phyloP scores from a whole-genome alignment of 805 yeast species.

The Jamesozyma piceae region DNA sequence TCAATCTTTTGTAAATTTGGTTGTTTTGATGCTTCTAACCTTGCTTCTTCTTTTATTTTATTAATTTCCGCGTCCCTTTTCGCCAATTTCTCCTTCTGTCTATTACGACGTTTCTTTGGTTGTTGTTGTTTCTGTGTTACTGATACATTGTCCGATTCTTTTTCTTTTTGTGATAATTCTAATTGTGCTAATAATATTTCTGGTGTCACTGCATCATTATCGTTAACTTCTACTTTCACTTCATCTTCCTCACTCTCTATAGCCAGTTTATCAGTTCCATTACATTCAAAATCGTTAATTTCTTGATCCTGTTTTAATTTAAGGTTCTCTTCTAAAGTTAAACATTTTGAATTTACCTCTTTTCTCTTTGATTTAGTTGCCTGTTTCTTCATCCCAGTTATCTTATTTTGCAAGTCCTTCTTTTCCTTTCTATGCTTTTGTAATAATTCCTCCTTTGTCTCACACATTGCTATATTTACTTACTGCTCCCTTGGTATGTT shows the following conservation, averaged over 20 bases:
- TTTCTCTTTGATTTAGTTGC: slow-evolving; percentile 73
- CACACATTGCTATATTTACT: neutral
- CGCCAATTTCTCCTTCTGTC: slow-evolving; percentile 78
- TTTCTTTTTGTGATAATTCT: slow-evolving; percentile 23
- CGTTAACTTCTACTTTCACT: slow-evolving; percentile 21
- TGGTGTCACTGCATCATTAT: slow-evolving; percentile 47
- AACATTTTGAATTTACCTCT: slow-evolving; percentile 51
- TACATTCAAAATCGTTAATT: slow-evolving; percentile 21
- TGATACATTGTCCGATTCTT: slow-evolving; percentile 21
- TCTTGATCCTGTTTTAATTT: slow-evolving; percentile 49
- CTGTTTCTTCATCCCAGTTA: slow-evolving; percentile 73
- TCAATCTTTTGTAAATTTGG: slow-evolving; percentile 70
- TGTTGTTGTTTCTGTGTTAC: slow-evolving; percentile 12
- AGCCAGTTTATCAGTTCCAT: slow-evolving; percentile 5
- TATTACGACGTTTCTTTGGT: slow-evolving; percentile 45
- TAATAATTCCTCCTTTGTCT: slow-evolving; percentile 13
- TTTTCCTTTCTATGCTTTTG: slow-evolving; percentile 58
- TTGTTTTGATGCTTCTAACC: slow-evolving; percentile 51
- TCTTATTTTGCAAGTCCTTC: slow-evolving; percentile 53
- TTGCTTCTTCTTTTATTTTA: slow-evolving; percentile 56
- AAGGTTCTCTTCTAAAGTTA: slow-evolving; percentile 48
- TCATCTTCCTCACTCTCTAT: slow-evolving; percentile 40
- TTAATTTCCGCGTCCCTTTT: slow-evolving; percentile 63
- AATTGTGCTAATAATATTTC: slow-evolving; percentile 57
- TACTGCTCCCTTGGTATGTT: no score